Conservation (phyloP, 2,329 filamentous ascomycete species). For the Trichoderma atrobrunneum region DNA sequence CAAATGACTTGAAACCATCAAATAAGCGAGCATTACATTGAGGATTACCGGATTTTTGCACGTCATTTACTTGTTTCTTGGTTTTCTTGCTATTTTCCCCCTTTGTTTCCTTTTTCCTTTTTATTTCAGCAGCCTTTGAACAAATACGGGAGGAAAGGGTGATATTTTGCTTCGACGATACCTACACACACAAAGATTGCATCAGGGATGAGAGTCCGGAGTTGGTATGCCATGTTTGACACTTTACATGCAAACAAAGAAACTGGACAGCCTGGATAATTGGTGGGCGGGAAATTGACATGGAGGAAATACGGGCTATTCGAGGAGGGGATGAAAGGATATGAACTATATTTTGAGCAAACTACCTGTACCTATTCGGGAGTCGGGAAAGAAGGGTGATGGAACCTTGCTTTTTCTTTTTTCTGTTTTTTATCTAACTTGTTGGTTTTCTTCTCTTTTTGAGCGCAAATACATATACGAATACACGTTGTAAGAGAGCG, state of each 20-base stretch:
- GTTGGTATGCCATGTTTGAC: constrained; percentile 7
- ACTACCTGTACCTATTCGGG: neutral
- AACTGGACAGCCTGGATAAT: neutral
- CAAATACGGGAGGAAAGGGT: neutral
- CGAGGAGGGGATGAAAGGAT: neutral
- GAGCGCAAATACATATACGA: neutral
- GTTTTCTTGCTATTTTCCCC: neutral
- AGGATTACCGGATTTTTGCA: neutral
- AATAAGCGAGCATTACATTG: neutral
- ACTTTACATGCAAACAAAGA: neutral
- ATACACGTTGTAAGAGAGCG: neutral
- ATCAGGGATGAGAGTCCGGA: constrained; percentile 10
- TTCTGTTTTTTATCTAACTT: neutral
- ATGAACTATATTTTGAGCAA: neutral
- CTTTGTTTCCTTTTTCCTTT: neutral
- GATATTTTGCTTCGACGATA: constrained; percentile 11
- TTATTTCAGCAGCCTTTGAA: neutral
- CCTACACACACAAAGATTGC: constrained; percentile 13
- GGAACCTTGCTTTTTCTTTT: neutral
- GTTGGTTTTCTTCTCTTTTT: neutral
- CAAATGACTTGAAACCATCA: neutral
- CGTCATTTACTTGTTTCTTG: neutral
- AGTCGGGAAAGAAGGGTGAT: neutral
- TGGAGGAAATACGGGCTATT: neutral
- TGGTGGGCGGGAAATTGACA: neutral